Evolutionary conservation across 2,329 filamentous ascomycete genomes (phyloP).

Genomic region (Trichoderma harzianum): DNA sequence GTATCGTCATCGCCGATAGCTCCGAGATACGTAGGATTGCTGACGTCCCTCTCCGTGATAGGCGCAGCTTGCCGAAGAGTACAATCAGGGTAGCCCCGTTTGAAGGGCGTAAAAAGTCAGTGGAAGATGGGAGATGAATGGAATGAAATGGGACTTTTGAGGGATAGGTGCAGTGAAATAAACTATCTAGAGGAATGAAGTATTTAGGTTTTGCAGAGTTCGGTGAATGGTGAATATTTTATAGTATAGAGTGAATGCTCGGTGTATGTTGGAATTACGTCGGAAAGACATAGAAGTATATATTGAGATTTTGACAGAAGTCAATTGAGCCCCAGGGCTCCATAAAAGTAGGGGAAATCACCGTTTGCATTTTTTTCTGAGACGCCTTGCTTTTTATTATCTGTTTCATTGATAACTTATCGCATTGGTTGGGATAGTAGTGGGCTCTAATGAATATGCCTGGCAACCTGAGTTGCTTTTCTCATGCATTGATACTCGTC

Average conservation of each 20-base stretch:
- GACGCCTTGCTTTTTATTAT: background rate
- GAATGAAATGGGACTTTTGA: background rate
- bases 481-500: background rate
- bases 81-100: background rate
- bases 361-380: background rate
- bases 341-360: too few species aligned
- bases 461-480: background rate
- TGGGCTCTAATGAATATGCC: background rate
- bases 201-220: background rate
- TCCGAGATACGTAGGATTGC: background rate
- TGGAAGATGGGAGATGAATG: background rate
- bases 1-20: background rate
- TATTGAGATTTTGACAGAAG: background rate
- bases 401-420: background rate
- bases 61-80: background rate
- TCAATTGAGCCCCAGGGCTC: too few species aligned
- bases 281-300: background rate
- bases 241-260: background rate
- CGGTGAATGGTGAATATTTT: background rate
- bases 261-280: background rate
- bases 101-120: background rate
- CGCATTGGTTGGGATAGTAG: background rate
- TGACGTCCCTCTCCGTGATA: background rate
- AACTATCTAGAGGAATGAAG: background rate
- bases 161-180: background rate